Evolutionary conservation across 768 basidiomycete genomes (phyloP).

Genomic region (Pilatotrama ljubarskyi): DNA sequence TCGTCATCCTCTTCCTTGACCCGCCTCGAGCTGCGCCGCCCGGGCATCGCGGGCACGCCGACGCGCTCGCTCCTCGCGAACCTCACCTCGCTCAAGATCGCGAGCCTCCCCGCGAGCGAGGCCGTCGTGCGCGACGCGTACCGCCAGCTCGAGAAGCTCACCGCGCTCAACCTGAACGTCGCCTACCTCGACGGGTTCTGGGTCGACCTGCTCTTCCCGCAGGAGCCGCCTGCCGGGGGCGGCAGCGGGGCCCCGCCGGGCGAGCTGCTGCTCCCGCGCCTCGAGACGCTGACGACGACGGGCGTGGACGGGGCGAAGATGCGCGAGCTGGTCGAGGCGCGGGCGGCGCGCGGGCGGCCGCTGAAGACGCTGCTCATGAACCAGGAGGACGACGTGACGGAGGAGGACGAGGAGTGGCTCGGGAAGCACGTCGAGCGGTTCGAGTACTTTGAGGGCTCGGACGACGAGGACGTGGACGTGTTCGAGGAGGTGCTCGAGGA

Average conservation of each 20-base stretch:
- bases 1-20: not conserved
- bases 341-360: constrained; percentile 45
- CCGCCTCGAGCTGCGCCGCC: constrained; percentile 7
- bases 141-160: constrained; percentile 48
- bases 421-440: constrained; percentile 46
- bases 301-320: constrained; percentile 44
- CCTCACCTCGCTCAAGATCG: constrained; percentile 54
- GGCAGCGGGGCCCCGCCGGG: not conserved
- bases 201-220: constrained; percentile 22
- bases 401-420: constrained; percentile 52
- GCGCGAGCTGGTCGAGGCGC: constrained; percentile 44
- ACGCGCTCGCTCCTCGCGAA: constrained; percentile 46
- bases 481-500: constrained; percentile 28
- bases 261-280: constrained; percentile 46
- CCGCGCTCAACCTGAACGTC: constrained; percentile 43
- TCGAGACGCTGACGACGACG: constrained; percentile 49
- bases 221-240: constrained; percentile 19
- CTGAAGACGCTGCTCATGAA: constrained; percentile 49
- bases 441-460: constrained; percentile 54
- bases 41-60: constrained; percentile 17
- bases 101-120: constrained; percentile 46
- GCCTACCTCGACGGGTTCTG: constrained; percentile 33
- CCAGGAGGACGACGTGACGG: constrained; percentile 41
- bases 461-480: constrained; percentile 40
- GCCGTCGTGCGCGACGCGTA: constrained; percentile 41